Evolutionary conservation across 2,329 filamentous ascomycete species (phyloP), one percentile per base, ranked within the genome.

Genomic region (Grosmannia serpens): DNA sequence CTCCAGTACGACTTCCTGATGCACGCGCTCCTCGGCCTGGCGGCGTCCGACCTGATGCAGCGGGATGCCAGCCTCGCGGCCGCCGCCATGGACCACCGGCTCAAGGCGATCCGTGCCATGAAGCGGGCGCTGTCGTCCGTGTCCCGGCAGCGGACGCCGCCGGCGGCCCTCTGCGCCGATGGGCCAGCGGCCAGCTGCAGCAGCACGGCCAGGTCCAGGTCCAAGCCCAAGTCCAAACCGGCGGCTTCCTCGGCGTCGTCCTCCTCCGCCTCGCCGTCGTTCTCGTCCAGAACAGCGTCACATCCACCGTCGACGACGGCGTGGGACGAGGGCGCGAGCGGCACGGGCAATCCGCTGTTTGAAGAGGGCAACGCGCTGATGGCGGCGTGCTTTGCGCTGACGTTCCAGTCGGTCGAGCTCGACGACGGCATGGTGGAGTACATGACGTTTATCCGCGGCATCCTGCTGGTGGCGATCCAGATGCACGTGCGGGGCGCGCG

Each of bases 11-110:
- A 85, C 58, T 86, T 83, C 60, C 75, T 87, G 11, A 87, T 89
- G 80, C 85, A 89, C 67, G 83, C 85, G 5, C 84, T 89, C 55
- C 76, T 87, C 0, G 84, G 84, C 15, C 77, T 87, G 60, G 77
- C 85, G 1, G 86, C 86, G 35, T 87, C 85, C 0, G 82, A 88
- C 62, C 75, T 88, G 5, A 76, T 79, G 64, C 70, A 71, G 4
- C 69, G 73, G 0, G 81, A 80, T 59, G 67, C 75, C 1, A 75
- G 75, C 60, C 76, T 87, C 22, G 69, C 77, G 17, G 73, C 77
- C 17, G 76, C 79, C 33, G 84, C 85, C 49, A 81, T 88, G 71
- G 73, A 74, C 41, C 85, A 88, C 67, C 82, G 85, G 24, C 72
- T 86, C 56, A 81, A 85, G 60, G 84, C 86, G 7, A 81, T 88